Percentiles rank a stretch among this genome's conserved stretches.
Evolutionary conservation across 2,329 filamentous ascomycete genomes (phyloP).

Genomic region (Falciphora oryzae): DNA sequence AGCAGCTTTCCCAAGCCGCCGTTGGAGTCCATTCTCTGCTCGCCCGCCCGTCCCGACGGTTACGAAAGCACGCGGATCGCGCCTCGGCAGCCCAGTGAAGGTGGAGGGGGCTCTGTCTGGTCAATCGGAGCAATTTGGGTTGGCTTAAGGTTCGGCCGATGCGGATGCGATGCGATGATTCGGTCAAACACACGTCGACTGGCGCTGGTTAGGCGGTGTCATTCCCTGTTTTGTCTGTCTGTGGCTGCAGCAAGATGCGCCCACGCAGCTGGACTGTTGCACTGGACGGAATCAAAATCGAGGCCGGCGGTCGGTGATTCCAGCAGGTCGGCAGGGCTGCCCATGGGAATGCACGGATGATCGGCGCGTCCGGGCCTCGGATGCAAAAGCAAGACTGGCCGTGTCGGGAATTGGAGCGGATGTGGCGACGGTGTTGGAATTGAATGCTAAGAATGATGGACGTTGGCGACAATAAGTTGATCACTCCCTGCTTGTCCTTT

Average conservation of each 20-base stretch:
- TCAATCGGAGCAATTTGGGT: neutral
- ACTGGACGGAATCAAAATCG: neutral
- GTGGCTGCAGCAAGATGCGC: neutral
- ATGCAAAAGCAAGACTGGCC: neutral
- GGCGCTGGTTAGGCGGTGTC: too few species aligned
- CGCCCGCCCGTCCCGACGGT: neutral
- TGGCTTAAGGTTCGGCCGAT: neutral
- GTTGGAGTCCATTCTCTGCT: slow-evolving; percentile 7
- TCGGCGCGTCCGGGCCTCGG: neutral
- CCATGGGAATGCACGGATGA: neutral
- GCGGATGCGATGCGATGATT: neutral
- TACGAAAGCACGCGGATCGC: neutral
- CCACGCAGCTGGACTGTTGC: neutral
- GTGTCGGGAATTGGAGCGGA: neutral
- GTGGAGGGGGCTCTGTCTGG: neutral
- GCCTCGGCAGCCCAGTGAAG: neutral
- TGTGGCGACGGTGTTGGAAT: neutral
- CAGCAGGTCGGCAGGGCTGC: too few species aligned
- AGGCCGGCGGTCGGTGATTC: neutral
- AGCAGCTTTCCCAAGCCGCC: slow-evolving; percentile 44
- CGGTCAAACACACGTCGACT: neutral
- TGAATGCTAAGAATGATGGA: neutral
- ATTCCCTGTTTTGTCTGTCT: neutral
- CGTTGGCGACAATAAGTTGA: neutral
- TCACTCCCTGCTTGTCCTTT: neutral